Evolutionary conservation across 768 basidiomycete genomes (phyloP).

Genomic region (Strobilomyces echinocephalus): DNA sequence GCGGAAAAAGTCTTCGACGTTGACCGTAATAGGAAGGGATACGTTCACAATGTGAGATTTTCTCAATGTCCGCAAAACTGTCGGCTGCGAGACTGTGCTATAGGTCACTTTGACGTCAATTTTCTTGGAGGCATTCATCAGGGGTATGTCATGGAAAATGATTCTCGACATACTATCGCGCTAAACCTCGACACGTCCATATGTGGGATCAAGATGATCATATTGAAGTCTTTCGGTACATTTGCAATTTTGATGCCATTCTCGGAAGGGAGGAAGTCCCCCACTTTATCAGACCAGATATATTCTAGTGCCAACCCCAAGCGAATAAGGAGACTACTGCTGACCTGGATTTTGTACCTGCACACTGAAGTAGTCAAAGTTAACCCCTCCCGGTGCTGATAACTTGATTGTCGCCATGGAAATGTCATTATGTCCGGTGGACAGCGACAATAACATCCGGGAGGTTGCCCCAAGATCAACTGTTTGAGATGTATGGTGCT

Average conservation of each 20-base stretch:
- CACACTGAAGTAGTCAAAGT: conserved; percentile 43
- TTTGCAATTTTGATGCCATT: conserved; percentile 45
- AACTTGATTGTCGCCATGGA: conserved; percentile 50
- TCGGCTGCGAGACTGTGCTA: conserved; percentile 49
- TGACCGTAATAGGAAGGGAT: conserved; percentile 81
- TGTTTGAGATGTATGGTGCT: conserved; percentile 24
- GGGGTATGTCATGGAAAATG: neutral
- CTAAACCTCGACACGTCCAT: conserved; percentile 58
- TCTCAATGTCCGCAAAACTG: conserved; percentile 48
- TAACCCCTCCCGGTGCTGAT: conserved; percentile 48
- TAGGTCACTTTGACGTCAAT: conserved; percentile 68
- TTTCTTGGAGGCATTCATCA: conserved; percentile 45
- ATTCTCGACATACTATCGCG: conserved; percentile 47
- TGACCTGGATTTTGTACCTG: conserved; percentile 35
- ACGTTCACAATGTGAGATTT: conserved; percentile 56
- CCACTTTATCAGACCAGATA: conserved; percentile 13
- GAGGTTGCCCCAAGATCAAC: conserved; percentile 63
- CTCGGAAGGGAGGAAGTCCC: conserved; percentile 35
- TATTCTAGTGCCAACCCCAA: neutral
- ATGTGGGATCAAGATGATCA: conserved; percentile 60
- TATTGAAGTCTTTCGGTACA: conserved; percentile 40
- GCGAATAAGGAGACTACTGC: conserved; percentile 8
- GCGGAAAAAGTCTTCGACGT: conserved; percentile 96
- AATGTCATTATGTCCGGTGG: conserved; percentile 67
- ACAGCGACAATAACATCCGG: conserved; percentile 51